These are phyloP conservation scores for Myriosclerotinia curreyana DNA, from an alignment of 2,329 filamentous ascomycete species.

Conservation along the genomic window DNA sequence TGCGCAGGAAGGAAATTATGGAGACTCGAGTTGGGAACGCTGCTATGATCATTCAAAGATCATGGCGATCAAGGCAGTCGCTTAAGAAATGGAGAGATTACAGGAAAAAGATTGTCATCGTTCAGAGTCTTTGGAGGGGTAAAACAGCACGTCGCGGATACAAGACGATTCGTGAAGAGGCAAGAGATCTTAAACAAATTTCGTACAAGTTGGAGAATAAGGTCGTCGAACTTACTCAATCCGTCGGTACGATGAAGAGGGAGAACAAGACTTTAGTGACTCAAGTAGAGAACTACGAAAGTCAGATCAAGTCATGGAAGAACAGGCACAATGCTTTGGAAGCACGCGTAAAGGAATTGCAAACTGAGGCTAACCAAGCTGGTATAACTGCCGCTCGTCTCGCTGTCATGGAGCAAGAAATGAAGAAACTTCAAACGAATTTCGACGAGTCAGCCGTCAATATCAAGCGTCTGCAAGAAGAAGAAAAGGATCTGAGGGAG, in stretches of 20 bases:
- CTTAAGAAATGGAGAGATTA: slow-evolving; percentile 82
- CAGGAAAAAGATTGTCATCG: slow-evolving; percentile 80
- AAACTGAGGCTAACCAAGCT: slow-evolving; percentile 95
- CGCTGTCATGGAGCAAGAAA: slow-evolving; percentile 89
- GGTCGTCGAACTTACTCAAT: slow-evolving; percentile 96
- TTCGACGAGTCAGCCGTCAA: slow-evolving; percentile 89
- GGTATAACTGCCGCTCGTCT: slow-evolving; percentile 91
- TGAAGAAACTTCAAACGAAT: slow-evolving; percentile 82
- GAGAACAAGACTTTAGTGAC: slow-evolving; percentile 87
- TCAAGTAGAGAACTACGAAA: slow-evolving; percentile 94
- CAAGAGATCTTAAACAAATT: slow-evolving; percentile 97
- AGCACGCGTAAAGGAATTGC: slow-evolving; percentile 85
- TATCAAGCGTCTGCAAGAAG: slow-evolving; percentile 91
- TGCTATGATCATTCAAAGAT: slow-evolving; percentile 83
- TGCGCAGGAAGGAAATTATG: slow-evolving; percentile 87
- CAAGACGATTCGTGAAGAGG: slow-evolving; percentile 90
- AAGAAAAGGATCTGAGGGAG: slow-evolving; percentile 82
- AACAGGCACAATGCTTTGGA: slow-evolving; percentile 87
- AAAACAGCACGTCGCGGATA: slow-evolving; percentile 77
- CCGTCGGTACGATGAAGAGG: slow-evolving; percentile 83
- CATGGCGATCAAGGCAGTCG: slow-evolving; percentile 78
- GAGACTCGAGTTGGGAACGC: slow-evolving; percentile 92
- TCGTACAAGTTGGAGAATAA: slow-evolving; percentile 99
- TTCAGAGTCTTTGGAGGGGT: slow-evolving; percentile 92
- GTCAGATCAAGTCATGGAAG: slow-evolving; percentile 94